Conservation (phyloP, 805 yeast genomes). For the Wickerhamia fluorescens region DNA sequence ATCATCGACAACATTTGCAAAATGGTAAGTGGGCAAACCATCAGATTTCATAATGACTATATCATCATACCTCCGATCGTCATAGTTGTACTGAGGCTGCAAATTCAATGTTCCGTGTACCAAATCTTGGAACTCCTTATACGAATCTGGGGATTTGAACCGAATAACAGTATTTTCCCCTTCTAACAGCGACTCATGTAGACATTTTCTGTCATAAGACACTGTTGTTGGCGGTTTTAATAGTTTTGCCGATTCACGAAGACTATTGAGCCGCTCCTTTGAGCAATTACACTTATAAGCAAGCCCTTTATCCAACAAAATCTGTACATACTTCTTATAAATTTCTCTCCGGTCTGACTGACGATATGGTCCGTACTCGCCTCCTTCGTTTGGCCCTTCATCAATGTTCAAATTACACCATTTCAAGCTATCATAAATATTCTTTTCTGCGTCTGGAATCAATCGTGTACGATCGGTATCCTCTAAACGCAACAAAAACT, state of each 20-base stretch:
- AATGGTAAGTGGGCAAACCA: constrained; percentile 91
- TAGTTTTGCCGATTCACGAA: constrained; percentile 67
- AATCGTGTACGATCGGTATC: constrained; percentile 86
- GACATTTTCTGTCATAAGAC: constrained; percentile 83
- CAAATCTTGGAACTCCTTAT: constrained; percentile 63
- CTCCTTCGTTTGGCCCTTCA: constrained; percentile 69
- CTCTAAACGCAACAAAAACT: constrained; percentile 75
- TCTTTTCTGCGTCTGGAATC: constrained; percentile 75
- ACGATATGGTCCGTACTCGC: constrained; percentile 64
- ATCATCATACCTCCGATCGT: constrained; percentile 80
- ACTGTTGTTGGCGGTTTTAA: constrained; percentile 86
- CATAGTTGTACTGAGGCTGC: constrained; percentile 70
- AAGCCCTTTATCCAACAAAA: constrained; percentile 52
- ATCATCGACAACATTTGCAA: constrained; percentile 94
- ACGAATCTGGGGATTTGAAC: constrained; percentile 65
- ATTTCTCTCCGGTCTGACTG: constrained; percentile 75
- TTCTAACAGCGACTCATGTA: constrained; percentile 22
- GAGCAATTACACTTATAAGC: constrained; percentile 89
- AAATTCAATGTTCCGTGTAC: constrained; percentile 71
- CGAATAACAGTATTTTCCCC: constrained; percentile 43
- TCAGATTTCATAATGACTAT: constrained; percentile 88
- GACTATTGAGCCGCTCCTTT: constrained; percentile 60
- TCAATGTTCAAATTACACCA: constrained; percentile 77
- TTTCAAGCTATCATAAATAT: constrained; percentile 63
- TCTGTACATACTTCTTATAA: constrained; percentile 53